Conservation (phyloP, 148 eudicot species). For the Chenopodium formosanum region DNA sequence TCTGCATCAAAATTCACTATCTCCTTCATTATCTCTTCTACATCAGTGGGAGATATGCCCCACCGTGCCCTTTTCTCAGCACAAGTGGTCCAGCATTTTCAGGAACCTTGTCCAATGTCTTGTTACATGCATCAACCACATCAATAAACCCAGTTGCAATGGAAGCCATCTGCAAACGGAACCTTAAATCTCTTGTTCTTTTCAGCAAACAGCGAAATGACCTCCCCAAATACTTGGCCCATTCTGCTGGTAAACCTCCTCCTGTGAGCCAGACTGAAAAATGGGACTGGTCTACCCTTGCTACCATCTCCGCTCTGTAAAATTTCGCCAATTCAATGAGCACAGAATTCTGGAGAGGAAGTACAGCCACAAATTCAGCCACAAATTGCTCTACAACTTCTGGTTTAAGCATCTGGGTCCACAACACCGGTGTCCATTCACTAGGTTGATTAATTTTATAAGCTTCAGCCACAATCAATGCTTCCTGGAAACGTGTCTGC, state of each 20-base stretch:
- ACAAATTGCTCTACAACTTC: conserved; percentile 82
- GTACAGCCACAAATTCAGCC: conserved; percentile 90
- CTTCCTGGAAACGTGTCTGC: conserved; percentile 93
- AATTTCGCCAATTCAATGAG: conserved; percentile 82
- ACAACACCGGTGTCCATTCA: conserved; percentile 94
- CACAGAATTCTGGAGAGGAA: conserved; percentile 78
- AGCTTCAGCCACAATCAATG: conserved; percentile 94
- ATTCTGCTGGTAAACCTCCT: conserved; percentile 86
- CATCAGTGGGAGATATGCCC: conserved; percentile 89
- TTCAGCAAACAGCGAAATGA: conserved; percentile 89
- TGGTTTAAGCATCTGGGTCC: conserved; percentile 95
- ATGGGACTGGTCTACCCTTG: conserved; percentile 87
- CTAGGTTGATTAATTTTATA: conserved; percentile 90
- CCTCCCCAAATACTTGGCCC: conserved; percentile 82
- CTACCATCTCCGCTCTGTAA: conserved; percentile 81
- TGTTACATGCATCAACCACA: conserved; percentile 53
- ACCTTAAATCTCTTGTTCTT: conserved; percentile 78
- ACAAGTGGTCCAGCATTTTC: conserved; percentile 91
- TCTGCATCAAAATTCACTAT: background rate
- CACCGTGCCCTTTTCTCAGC: conserved; percentile 96
- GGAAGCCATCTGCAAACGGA: conserved; percentile 70
- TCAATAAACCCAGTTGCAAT: conserved; percentile 81
- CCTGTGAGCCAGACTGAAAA: conserved; percentile 88
- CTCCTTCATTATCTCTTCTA: conserved; percentile 16
- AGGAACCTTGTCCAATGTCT: conserved; percentile 88